A percentile compares a stretch with the other conserved stretches of the same genome.
Conservation (phyloP, 2,329 filamentous ascomycete species). For the Helotiales sp. region DNA sequence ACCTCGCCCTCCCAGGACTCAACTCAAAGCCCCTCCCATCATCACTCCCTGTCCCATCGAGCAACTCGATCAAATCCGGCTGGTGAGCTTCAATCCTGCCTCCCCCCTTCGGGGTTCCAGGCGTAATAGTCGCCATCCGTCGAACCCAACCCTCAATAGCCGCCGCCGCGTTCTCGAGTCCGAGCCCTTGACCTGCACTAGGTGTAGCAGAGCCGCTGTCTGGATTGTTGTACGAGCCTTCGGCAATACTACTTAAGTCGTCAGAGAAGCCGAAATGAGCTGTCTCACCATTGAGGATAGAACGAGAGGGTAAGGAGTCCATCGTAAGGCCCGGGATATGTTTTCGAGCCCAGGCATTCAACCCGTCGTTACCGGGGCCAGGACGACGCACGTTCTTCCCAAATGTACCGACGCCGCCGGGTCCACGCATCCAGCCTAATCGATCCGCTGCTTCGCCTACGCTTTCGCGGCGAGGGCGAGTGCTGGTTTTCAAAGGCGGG, state of each 20-base stretch:
- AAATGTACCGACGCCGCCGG: constrained; percentile 88
- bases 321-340: constrained; percentile 81
- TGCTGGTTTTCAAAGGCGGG: constrained; percentile 35
- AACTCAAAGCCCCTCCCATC: constrained; percentile 50
- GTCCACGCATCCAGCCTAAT: constrained; percentile 74
- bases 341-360: constrained; percentile 84
- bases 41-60: constrained; percentile 63
- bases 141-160: constrained; percentile 90
- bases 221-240: constrained; percentile 48
- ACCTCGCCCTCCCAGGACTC: constrained; percentile 30
- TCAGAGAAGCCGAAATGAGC: constrained; percentile 58
- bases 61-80: constrained; percentile 73
- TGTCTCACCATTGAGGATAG: constrained; percentile 64
- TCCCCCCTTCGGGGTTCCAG: constrained; percentile 52
- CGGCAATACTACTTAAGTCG: constrained; percentile 51
- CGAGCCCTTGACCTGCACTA: constrained; percentile 44
- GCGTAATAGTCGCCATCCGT: constrained; percentile 73
- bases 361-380: constrained; percentile 80
- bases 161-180: constrained; percentile 82
- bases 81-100: constrained; percentile 51
- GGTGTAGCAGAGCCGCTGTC: constrained; percentile 2
- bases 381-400: constrained; percentile 71
- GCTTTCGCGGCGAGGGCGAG: constrained; percentile 40
- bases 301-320: constrained; percentile 69
- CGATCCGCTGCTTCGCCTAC: constrained; percentile 46